Evolutionary conservation across 805 yeast genomes (phyloP).

Genomic region (Starmerella vaccinii): DNA sequence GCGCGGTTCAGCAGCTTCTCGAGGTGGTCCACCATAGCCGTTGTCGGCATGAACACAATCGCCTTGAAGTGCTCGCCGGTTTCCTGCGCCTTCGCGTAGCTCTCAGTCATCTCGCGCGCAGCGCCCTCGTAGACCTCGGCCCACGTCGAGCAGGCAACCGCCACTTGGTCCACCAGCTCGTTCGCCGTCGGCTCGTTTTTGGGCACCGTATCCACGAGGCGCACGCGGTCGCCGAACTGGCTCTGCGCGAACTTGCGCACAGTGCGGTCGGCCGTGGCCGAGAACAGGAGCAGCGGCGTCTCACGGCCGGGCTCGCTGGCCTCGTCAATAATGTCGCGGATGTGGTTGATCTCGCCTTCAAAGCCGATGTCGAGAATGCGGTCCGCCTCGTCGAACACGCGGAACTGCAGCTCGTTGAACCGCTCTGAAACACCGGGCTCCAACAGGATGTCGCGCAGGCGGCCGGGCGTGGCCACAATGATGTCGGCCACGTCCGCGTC

Average conservation of each 20-base stretch:
- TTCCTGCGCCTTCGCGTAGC: slow-evolving; percentile 28
- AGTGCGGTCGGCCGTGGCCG: slow-evolving; percentile 73
- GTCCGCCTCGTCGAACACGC: slow-evolving; percentile 88
- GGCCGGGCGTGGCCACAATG: slow-evolving; percentile 83
- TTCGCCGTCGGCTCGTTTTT: slow-evolving; percentile 67
- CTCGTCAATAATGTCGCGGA: slow-evolving; percentile 41
- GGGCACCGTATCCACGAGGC: slow-evolving; percentile 58
- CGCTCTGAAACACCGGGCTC: slow-evolving; percentile 37
- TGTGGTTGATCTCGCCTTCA: slow-evolving; percentile 42
- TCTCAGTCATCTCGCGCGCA: slow-evolving; percentile 37
- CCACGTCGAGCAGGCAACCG: slow-evolving; percentile 45
- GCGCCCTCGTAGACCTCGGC: slow-evolving; percentile 51
- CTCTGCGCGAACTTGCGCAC: slow-evolving; percentile 58
- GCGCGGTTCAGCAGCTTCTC: slow-evolving; percentile 34
- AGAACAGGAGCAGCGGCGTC: slow-evolving; percentile 61
- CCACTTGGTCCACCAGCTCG: slow-evolving; percentile 61
- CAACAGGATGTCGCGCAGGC: slow-evolving; percentile 53
- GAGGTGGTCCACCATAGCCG: slow-evolving; percentile 53
- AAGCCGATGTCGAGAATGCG: slow-evolving; percentile 75
- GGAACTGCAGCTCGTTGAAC: slow-evolving; percentile 47
- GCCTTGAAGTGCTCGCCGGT: slow-evolving; percentile 48
- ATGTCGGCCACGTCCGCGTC: slow-evolving; percentile 35
- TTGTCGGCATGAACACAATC: slow-evolving; percentile 73
- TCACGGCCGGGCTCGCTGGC: slow-evolving; percentile 33
- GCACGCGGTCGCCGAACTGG: slow-evolving; percentile 30